A percentile compares a stretch with the other conserved stretches of the same genome.
These are phyloP conservation scores for Calonectria pauciramosa DNA, from an alignment of 2,329 filamentous ascomycete genomes.

Conservation along the genomic window DNA sequence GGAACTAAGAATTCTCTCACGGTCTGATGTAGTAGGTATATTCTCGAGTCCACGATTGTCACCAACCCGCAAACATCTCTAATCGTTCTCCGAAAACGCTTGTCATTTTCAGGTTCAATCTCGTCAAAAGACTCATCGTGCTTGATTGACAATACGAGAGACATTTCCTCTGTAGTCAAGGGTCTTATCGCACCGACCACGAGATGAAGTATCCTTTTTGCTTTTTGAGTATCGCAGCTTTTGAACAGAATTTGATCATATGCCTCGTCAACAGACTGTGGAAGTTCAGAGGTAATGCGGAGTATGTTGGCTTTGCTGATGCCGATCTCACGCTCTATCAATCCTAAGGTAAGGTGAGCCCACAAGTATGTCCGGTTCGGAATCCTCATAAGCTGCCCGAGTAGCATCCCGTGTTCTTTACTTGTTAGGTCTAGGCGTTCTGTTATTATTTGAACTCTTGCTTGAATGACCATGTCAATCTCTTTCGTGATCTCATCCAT, in stretches of 20 bases:
- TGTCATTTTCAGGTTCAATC: conserved; percentile 20
- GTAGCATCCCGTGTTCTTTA: conserved; percentile 27
- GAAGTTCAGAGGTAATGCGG: conserved; percentile 29
- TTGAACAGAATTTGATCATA: conserved; percentile 44
- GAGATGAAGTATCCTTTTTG: conserved; percentile 40
- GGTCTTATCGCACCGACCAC: conserved; percentile 40
- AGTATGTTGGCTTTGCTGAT: conserved; percentile 24
- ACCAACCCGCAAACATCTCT: conserved; percentile 49
- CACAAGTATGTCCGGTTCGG: conserved; percentile 46
- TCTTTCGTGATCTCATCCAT: conserved; percentile 36
- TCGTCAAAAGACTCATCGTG: conserved; percentile 4
- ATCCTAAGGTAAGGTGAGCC: conserved; percentile 39
- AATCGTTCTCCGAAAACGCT: conserved; percentile 28
- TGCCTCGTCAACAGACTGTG: conserved; percentile 40
- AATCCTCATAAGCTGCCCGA: conserved; percentile 17
- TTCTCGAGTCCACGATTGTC: conserved; percentile 27
- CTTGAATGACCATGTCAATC: conserved; percentile 37
- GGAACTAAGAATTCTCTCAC: conserved; percentile 39
- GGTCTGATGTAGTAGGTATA: conserved; percentile 43
- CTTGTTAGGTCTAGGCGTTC: background rate
- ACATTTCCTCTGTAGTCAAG: conserved; percentile 41
- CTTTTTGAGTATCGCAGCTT: conserved; percentile 21
- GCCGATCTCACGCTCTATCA: conserved; percentile 27
- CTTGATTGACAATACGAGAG: conserved; percentile 32
- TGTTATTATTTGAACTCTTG: conserved; percentile 14